Evolutionary conservation across 208 protist species (phyloP), one percentile per base, ranked within the genome.

Genomic region (Naegleria lovaniensis): DNA sequence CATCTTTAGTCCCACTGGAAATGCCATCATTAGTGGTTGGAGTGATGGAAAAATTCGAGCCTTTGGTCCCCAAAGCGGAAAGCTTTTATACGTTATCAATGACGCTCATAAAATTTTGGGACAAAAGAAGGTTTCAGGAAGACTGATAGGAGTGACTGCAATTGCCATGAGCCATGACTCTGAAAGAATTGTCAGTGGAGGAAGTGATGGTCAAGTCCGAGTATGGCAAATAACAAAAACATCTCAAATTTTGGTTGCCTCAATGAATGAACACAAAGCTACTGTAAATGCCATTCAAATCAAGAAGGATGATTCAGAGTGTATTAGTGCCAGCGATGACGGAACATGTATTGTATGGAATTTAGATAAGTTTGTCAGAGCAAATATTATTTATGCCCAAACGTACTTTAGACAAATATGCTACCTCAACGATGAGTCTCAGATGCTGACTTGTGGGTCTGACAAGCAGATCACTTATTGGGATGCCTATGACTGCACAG

Each of bases 331-430:
- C 55, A 96, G 94, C 52, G 96, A 97, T 91, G 98, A 99, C 92
- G 98, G 97, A 87, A 98, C 97, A 85, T 98, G 96, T 95, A 98
- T 98, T 92, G 95, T 97, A 48, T 99, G 98, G 98, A 97, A 98
- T 87, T 93, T 98, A 58, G 94, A 93, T 79, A 96, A 96, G 15
- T 95, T 96, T 92, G 93, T 97, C 29, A 96, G 98, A 43, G 95
- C 96, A 91, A 97, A 98, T 93, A 97, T 97, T 90, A 97, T 99
- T 92, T 98, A 98, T 93, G 95, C 96, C 16, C 95, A 97, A 87
- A 98, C 97, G 15, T 97, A 98, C 92, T 99, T 99, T 94, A 97
- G 96, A 91, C 33, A 94, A 0, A 91, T 97, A 55, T 93, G 94
- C 92, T 98, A 98, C 94, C 96, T 94, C 90, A 93, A 95, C 29